Evolutionary conservation across 768 basidiomycete species (phyloP), one percentile per base, ranked within the genome.

Genomic region (Termitomyces sp.): DNA sequence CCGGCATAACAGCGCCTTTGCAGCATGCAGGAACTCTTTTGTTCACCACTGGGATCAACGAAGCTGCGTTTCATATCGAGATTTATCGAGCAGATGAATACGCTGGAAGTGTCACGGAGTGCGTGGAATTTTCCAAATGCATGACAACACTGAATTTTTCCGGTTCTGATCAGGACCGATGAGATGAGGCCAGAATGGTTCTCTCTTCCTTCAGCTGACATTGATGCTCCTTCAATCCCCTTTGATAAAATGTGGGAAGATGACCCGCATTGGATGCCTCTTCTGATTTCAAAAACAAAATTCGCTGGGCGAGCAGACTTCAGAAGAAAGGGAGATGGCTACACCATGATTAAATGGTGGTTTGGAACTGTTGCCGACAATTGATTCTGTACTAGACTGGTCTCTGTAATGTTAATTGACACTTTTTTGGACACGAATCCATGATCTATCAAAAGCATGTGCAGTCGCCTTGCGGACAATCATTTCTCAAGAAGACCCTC

Each of bases 141-240:
- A 43, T 47, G 4, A 52, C 24, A n/a, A 20, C 20, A 50, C 26
- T 18, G 20, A 9, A 20, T 52, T 55, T 10, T 45, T 11, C 38
- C n/a, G 13, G n/a, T 20, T 10, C 9, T 41, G n/a, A n/a, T 1
- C 60, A 94, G 92, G 64, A 84, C 88, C 0, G 92, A 94, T 33
- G 93, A 95, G 67, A 95, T 95, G 92, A 78, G 77, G 20, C 93
- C 93, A 0, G 67, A 84, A 64, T 95, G 92, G 92, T 93, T 91
- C 66, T 71, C 78, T 16, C 62, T 78, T 24, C 57, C 64, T 61
- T 60, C 49, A 26, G 50, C 53, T 52, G 8, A 30, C 47, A 2
- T 13, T n/a, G 57, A 62, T 24, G 59, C 72, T 5, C 68, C 72
- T 28, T 63, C 71, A 0, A 82, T 50, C 22, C 49, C 32, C 14